Evolutionary conservation across 2,329 filamentous ascomycete species (phyloP).

Genomic region (Cytospora schulzeri): DNA sequence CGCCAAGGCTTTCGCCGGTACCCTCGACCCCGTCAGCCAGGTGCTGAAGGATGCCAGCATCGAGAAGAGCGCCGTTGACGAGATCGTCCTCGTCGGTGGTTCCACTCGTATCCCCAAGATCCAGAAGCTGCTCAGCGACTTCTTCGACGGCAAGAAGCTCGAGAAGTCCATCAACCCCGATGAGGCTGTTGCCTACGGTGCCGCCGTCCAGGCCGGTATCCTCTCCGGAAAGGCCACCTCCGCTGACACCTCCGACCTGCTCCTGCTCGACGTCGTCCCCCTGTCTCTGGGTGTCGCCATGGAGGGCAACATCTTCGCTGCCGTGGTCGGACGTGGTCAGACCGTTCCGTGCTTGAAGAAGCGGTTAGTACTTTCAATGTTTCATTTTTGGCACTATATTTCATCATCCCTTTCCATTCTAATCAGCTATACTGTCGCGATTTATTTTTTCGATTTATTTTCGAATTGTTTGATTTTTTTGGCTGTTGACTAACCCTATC

Average conservation of each 20-base stretch:
- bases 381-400: neutral
- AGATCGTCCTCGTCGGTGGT: slow-evolving; percentile 98
- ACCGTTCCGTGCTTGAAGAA: slow-evolving; percentile 84
- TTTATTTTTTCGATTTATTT: too few relatives aligned
- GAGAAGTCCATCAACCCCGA: slow-evolving; percentile 99
- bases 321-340: slow-evolving; percentile 79
- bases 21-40: slow-evolving; percentile 92
- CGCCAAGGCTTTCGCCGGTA: slow-evolving; percentile 91
- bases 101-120: slow-evolving; percentile 98
- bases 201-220: slow-evolving; percentile 97
- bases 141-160: slow-evolving; percentile 99
- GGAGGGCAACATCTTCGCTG: slow-evolving; percentile 97
- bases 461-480: too few relatives aligned
- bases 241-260: slow-evolving; percentile 89
- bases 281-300: slow-evolving; percentile 98
- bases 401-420: too few relatives aligned
- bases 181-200: slow-evolving; percentile 98
- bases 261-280: slow-evolving; percentile 94
- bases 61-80: slow-evolving; percentile 90
- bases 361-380: slow-evolving; percentile 30
- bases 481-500: neutral
- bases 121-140: slow-evolving; percentile 98
- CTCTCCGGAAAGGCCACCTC: slow-evolving; percentile 97
- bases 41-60: slow-evolving; percentile 90
- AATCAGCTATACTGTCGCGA: too few relatives aligned